Conservation (phyloP, 164 flowering plant species). For the Vitis labrusca region DNA sequence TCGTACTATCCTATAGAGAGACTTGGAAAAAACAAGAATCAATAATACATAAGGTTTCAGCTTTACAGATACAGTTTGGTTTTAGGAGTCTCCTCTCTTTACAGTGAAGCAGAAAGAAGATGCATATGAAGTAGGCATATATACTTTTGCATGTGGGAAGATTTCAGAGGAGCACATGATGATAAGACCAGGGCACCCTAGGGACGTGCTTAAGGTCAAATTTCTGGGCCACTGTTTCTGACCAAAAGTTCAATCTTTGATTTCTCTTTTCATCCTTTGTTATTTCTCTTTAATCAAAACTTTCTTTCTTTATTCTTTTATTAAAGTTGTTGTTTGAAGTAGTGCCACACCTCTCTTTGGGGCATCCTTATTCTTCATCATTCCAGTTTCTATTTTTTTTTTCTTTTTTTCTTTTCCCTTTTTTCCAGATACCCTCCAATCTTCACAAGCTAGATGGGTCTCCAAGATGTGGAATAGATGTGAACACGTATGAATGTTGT, state of each 20-base stretch:
- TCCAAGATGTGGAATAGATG: no score
- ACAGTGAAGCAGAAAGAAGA: slow-evolving; percentile 15
- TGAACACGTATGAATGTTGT: no score
- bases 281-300: not conserved
- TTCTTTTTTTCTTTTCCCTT: not conserved
- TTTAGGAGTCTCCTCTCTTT: slow-evolving; percentile 1
- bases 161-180: slow-evolving; percentile 25
- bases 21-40: no score
- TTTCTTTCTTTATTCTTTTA: not conserved
- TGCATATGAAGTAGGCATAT: slow-evolving; percentile 8
- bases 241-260: not conserved
- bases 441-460: no score
- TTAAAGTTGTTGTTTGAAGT: no score
- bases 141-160: slow-evolving; percentile 23
- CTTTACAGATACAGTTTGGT: not conserved
- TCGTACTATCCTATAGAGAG: no score
- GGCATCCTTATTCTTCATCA: no score
- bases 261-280: not conserved
- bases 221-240: slow-evolving; percentile 7
- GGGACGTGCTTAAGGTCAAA: slow-evolving; percentile 11
- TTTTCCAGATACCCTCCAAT: no score
- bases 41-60: not conserved
- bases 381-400: not conserved
- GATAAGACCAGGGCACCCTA: not conserved
- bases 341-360: no score